Evolutionary conservation across 163 green algal species (phyloP).

Genomic region (Coccomyxa subellipsoidea): DNA sequence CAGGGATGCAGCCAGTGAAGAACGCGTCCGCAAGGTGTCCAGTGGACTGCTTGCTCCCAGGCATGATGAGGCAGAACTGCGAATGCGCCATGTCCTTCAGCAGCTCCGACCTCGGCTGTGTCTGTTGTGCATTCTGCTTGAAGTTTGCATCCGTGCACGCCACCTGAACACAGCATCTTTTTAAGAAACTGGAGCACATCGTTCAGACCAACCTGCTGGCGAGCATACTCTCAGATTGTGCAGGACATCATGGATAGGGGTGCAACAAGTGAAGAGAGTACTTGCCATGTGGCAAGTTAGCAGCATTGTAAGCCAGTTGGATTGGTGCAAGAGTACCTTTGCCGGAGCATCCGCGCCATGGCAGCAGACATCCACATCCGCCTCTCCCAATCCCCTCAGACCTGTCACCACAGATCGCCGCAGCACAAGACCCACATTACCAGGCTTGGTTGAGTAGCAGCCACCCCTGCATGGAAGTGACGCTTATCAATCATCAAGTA

Average conservation of each 20-base stretch:
- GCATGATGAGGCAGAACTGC: slow-evolving; percentile 9
- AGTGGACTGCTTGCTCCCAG: neutral
- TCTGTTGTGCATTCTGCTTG: neutral
- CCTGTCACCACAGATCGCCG: neutral
- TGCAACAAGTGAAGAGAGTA: neutral
- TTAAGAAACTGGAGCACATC: too few species aligned
- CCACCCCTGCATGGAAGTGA: neutral
- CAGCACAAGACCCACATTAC: neutral
- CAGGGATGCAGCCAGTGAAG: slow-evolving; percentile 13
- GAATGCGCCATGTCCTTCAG: neutral
- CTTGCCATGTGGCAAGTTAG: too few species aligned
- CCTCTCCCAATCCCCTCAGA: neutral
- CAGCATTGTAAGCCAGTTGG: too few species aligned
- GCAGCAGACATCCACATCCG: neutral
- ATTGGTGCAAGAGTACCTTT: neutral
- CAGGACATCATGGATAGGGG: neutral
- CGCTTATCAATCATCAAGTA: too few species aligned
- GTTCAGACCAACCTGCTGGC: too few species aligned
- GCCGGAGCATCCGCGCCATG: neutral
- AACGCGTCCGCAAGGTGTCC: neutral
- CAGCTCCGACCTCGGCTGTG: neutral
- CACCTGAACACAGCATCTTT: neutral
- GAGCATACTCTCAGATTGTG: too few species aligned
- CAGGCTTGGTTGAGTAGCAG: neutral
- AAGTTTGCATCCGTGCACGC: slow-evolving; percentile 4